A percentile compares a stretch with the other conserved stretches of the same genome.
phyloP scores from a whole-genome alignment of 805 yeast species.

The Metschnikowia proteae region DNA sequence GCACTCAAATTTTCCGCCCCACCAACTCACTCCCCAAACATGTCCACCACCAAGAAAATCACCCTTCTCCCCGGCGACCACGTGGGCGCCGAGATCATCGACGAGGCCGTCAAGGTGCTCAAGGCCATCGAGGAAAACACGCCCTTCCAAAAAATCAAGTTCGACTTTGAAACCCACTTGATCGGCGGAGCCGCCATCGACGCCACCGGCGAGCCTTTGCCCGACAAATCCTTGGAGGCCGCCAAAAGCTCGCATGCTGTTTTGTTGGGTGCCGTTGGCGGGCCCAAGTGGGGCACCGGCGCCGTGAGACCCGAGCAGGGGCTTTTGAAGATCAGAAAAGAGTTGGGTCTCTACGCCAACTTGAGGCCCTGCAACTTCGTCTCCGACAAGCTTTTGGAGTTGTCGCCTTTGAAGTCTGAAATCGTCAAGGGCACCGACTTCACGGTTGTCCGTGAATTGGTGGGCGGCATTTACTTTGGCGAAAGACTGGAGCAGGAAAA shows the following conservation, averaged over 20 bases:
- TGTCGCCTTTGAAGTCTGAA: conserved; percentile 85
- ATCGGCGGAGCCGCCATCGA: conserved; percentile 99
- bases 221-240: conserved; percentile 78
- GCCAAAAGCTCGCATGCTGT: conserved; percentile 90
- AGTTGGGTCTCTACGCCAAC: conserved; percentile 89
- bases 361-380: conserved; percentile 95
- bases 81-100: conserved; percentile 86
- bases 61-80: conserved; percentile 96
- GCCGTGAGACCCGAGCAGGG: conserved; percentile 97
- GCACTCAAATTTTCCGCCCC: conserved; percentile 3
- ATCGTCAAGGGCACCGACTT: conserved; percentile 88
- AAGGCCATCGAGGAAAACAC: conserved; percentile 61
- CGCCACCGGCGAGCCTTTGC: conserved; percentile 89
- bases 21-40: background rate
- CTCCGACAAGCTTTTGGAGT: conserved; percentile 73
- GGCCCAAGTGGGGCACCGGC: conserved; percentile 99
- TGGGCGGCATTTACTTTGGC: conserved; percentile 98
- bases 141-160: conserved; percentile 45
- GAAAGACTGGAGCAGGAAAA: conserved; percentile 91
- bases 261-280: conserved; percentile 97
- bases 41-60: conserved; percentile 52
- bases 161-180: conserved; percentile 76
- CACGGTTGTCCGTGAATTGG: conserved; percentile 91
- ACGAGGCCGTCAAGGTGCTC: conserved; percentile 89
- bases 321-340: conserved; percentile 88